Base-by-base conservation (phyloP, 2,329 filamentous ascomycete genomes). In the Exserohilum rostratum region DNA sequence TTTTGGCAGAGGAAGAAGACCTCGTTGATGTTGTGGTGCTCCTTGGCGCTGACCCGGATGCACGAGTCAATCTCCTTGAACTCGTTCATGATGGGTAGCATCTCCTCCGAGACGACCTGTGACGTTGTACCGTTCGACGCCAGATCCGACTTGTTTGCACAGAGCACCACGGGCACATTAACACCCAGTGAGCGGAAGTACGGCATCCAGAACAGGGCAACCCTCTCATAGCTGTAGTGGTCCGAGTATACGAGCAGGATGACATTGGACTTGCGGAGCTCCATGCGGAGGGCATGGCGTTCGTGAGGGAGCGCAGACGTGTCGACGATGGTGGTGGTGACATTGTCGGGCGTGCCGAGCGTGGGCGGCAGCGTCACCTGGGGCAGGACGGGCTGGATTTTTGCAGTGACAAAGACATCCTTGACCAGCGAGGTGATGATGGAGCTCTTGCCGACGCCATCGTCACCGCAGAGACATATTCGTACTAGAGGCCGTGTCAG, bases 51-150 rank as follows among this genome's bases (percentile, higher is more conserved):
- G 7, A 93, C 92, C 51, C 95, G 86, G 71, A 99, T 98, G 77
- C 95, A 99, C 0, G 93, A 96, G 74, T 99, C 95, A 61, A 99
- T 97, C 76, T 98, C 95, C 72, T 96, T 93, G 78, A 98, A 99
- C 78, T 99, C 95, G 57, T 90, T 89, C 95, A 99, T 97, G 62
- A 99, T 88, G 0, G 95, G 95, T 29, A 98, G 82, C 91, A 99
- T 97, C 79, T 99, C 95, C 74, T 98, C 95, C 68, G 96, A 90
- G 40, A 96, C 86, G 7, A 96, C 89, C 73, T 96, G 91, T 0
- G 91, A 84, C 7, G 91, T 91, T 55, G 83, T 90, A 37, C 86
- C 88, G 65, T 90, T 88, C 3, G 84, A 85, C 2, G 87, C 85
- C 49, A 97, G 81, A 68, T 99, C 95, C n/a, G 91, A 91, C 77